Base-by-base conservation (phyloP, 495 filamentous ascomycete species). In the Annulohypoxylon stygium region DNA sequence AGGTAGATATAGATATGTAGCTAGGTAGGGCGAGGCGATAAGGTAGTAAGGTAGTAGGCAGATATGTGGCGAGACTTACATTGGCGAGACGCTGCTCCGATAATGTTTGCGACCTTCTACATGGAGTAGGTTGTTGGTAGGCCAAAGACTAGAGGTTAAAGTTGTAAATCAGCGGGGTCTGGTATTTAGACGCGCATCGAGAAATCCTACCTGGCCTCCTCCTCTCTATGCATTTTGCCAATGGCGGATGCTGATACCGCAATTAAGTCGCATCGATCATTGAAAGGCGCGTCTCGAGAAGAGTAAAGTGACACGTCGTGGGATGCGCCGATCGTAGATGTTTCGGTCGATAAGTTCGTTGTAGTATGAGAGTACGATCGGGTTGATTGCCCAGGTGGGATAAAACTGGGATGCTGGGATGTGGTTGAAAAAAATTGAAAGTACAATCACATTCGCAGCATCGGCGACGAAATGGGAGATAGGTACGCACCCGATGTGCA, bases 101-200 rank as follows among this genome's bases (percentile, higher is more conserved):
- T 93, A 94, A 78, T 93, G 94, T 69, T 87, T 88, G 71, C 91
- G 89, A 67, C 91, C 91, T 20, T 86, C 86, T 50, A 87, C 83
- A 48, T 91, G 85, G 72, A 90, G 88, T 70, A 91, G 82, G 80
- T 82, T 82, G 73, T 89, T 83, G 75, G 85, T 86, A 57, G 83
- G 79, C 68, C 79, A 73, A 73, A 77, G 79, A 62, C 84, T 86
- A 68, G 50, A 67, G 47, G 34, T 60, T 36, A 51, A 73, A 30
- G 30, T 50, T 57, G 57, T 60, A 55, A 65, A 63, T 70, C 71
- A 70, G 61, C 71, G 55, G 71, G 57, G 53, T 59, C 39, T 70
- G 14, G 25, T 11, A 65, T 41, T 25, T 50, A 14, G 61, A 66
- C 48, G 66, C 66, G 71, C 54, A 54, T 12, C 36, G 11, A 36